phyloP scores from a whole-genome alignment of 106 monocot genomes.

The Dendrobium chrysotoxum region DNA sequence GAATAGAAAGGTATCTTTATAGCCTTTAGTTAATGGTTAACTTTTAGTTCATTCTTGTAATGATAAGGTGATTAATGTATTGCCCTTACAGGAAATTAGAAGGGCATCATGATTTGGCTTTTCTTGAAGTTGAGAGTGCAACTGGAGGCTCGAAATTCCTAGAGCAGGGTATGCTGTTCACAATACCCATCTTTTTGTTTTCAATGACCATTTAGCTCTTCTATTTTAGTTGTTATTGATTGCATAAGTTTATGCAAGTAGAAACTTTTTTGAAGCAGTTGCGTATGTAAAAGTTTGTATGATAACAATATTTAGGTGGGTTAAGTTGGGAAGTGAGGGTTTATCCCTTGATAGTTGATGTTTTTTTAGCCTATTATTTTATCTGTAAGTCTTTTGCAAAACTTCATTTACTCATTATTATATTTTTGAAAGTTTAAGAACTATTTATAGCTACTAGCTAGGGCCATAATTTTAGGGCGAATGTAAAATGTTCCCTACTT shows the following conservation, averaged over 20 bases:
- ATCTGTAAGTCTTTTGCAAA: no score
- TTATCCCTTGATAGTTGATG: no score
- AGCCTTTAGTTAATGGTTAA: not conserved
- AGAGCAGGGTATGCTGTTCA: not conserved
- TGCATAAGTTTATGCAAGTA: not conserved
- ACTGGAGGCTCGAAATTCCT: not conserved
- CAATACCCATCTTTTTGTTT: not conserved
- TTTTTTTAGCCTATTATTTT: no score
- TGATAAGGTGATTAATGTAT: not conserved
- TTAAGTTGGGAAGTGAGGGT: no score
- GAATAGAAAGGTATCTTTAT: conserved; percentile 1
- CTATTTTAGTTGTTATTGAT: not conserved
- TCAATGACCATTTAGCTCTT: not conserved
- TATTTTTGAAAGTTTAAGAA: no score
- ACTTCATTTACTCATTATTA: no score
- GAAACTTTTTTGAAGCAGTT: no score
- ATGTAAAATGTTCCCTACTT: no score
- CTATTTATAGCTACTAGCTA: no score
- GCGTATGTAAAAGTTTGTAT: no score
- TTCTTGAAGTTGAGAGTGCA: not conserved
- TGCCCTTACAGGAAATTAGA: not conserved
- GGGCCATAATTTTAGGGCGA: no score
- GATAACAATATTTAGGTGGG: no score
- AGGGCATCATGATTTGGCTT: not conserved
- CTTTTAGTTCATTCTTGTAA: not conserved